Conservation (phyloP, 2,329 filamentous ascomycete genomes). For the Amylocarpus encephaloides region DNA sequence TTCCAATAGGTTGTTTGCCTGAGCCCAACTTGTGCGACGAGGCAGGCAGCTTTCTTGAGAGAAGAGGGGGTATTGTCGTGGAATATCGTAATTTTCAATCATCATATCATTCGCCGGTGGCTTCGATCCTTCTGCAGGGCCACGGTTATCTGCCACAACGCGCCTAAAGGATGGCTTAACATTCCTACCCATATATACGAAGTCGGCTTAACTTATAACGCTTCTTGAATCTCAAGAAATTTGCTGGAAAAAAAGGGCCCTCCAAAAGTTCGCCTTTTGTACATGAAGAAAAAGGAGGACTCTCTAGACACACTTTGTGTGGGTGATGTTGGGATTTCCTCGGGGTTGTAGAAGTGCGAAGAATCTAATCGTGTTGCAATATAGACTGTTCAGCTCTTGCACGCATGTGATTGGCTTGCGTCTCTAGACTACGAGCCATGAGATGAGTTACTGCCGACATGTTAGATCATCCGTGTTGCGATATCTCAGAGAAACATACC, state of each 20-base stretch:
- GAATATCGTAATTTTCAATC: not conserved
- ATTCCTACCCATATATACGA: slow-evolving; percentile 10
- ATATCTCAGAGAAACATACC: slow-evolving; percentile 46
- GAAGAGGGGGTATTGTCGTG: not conserved
- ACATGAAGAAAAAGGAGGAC: slow-evolving; percentile 1
- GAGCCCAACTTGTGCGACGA: too few relatives aligned
- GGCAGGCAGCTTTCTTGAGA: too few relatives aligned
- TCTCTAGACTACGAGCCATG: slow-evolving; percentile 59
- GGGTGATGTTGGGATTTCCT: not conserved
- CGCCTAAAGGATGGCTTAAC: not conserved
- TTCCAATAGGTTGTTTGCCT: too few relatives aligned
- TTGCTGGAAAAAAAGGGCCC: too few relatives aligned
- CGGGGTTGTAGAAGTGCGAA: not conserved
- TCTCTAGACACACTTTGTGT: slow-evolving; percentile 2
- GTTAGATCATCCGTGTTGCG: slow-evolving; percentile 19
- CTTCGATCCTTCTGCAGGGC: not conserved
- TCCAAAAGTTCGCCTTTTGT: slow-evolving; percentile 1
- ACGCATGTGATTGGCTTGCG: slow-evolving; percentile 57
- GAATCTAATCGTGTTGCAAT: slow-evolving; percentile 20
- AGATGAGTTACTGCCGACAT: slow-evolving; percentile 55
- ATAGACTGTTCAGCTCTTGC: slow-evolving; percentile 45
- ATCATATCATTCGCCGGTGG: not conserved
- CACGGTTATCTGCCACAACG: not conserved
- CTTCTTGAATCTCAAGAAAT: too few relatives aligned
- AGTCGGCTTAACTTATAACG: not conserved